phyloP scores from a whole-genome alignment of 345 rosid genomes.

The Turritis glabra region DNA sequence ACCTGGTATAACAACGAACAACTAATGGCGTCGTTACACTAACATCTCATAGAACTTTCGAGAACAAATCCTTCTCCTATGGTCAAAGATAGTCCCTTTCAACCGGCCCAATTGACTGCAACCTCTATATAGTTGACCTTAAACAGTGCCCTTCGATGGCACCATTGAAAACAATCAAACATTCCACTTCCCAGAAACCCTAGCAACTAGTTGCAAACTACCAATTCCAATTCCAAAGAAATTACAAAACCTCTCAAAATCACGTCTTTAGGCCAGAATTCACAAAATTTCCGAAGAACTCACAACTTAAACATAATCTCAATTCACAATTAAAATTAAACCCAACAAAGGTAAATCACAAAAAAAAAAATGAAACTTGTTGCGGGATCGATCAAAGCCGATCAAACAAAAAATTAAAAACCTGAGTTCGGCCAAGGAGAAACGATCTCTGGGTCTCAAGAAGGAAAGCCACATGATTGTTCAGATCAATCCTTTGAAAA shows the following conservation, averaged over 20 bases:
- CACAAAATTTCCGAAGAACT: background rate
- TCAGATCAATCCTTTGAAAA: slow-evolving; percentile 41
- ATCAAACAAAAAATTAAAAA: slow-evolving; percentile 16
- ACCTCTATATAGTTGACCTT: background rate
- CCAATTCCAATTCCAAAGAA: slow-evolving; percentile 14
- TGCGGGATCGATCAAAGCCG: background rate
- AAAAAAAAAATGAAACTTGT: too few species aligned
- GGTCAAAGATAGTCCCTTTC: background rate
- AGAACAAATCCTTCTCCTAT: background rate
- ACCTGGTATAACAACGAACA: background rate
- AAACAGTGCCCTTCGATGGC: background rate
- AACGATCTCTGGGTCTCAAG: slow-evolving; percentile 93
- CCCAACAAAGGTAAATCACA: too few species aligned
- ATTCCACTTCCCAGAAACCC: slow-evolving; percentile 2
- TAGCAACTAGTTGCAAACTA: slow-evolving; percentile 6
- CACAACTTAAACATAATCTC: too few species aligned
- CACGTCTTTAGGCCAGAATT: background rate
- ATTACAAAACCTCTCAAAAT: slow-evolving; percentile 14
- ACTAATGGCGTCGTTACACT: background rate
- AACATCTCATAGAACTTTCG: background rate
- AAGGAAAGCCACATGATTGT: slow-evolving; percentile 85
- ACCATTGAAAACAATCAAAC: slow-evolving; percentile 1
- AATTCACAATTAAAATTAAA: too few species aligned
- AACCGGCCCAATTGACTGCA: background rate
- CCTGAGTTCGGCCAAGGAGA: slow-evolving; percentile 97